These are phyloP conservation scores for Hemisphaericaspora xylanilytica DNA, from an alignment of 1,139 yeast species.

Conservation along the genomic window DNA sequence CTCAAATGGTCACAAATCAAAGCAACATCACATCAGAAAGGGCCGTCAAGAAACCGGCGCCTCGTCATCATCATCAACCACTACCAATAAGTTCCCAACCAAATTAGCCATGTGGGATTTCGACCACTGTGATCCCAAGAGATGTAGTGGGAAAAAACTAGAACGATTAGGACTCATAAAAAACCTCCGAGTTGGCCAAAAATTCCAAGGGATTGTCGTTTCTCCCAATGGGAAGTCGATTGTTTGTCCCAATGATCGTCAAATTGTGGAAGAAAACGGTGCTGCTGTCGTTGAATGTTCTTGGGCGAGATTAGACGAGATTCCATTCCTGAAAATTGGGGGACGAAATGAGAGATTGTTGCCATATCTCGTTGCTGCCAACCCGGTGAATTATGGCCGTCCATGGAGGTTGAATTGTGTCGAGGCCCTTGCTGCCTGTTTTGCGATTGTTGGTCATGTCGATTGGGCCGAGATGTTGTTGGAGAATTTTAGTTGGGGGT, in stretches of 20 bases:
- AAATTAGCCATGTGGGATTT: slow-evolving; percentile 93
- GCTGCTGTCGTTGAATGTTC: slow-evolving; percentile 98
- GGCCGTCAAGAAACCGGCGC: slow-evolving; percentile 48
- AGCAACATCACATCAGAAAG: slow-evolving; percentile 49
- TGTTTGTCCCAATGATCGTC: slow-evolving; percentile 85
- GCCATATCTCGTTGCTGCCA: slow-evolving; percentile 94
- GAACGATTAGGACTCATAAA: slow-evolving; percentile 84
- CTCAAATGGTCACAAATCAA: slow-evolving; percentile 59
- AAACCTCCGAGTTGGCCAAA: slow-evolving; percentile 81
- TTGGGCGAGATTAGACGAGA: slow-evolving; percentile 95
- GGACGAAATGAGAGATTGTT: slow-evolving; percentile 84
- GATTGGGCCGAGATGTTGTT: slow-evolving; percentile 86
- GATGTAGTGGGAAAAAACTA: slow-evolving; percentile 94
- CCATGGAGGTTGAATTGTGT: slow-evolving; percentile 97
- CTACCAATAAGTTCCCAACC: slow-evolving; percentile 51
- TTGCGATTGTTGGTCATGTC: slow-evolving; percentile 86
- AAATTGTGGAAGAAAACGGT: slow-evolving; percentile 74
- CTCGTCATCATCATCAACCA: slow-evolving; percentile 7
- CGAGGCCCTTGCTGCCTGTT: slow-evolving; percentile 96
- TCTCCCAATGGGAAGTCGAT: slow-evolving; percentile 91
- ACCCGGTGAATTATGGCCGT: slow-evolving; percentile 93
- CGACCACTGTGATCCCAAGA: slow-evolving; percentile 97
- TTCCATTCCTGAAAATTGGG: slow-evolving; percentile 91
- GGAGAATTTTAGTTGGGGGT: slow-evolving; percentile 90
- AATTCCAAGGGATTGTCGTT: slow-evolving; percentile 85